Percentiles rank a stretch among this genome's conserved stretches.
phyloP scores from a whole-genome alignment of 805 yeast species.

The Dipodascopsis uninucleata region DNA sequence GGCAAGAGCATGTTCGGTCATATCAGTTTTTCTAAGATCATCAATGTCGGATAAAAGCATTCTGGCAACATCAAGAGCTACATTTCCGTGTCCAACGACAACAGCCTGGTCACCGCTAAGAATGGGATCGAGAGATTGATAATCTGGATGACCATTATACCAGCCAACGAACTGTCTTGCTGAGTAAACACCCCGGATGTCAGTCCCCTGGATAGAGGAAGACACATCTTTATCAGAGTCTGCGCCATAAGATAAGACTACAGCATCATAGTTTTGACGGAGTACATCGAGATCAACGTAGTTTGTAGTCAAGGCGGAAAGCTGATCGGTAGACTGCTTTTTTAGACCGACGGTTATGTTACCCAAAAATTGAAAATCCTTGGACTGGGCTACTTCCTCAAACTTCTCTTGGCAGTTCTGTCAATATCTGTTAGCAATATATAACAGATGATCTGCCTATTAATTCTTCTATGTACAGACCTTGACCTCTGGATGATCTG shows the following conservation, averaged over 20 bases:
- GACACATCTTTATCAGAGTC: constrained; percentile 50
- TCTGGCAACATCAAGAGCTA: constrained; percentile 87
- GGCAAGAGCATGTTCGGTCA: constrained; percentile 56
- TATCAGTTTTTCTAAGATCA: constrained; percentile 69
- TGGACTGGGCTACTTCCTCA: constrained; percentile 44
- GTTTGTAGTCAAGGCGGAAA: constrained; percentile 19
- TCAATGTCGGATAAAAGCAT: constrained; percentile 58
- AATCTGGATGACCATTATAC: constrained; percentile 88
- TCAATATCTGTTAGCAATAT: background rate
- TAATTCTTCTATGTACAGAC: constrained; percentile 44
- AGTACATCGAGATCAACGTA: constrained; percentile 54
- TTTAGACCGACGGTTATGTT: constrained; percentile 59
- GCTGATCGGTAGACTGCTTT: background rate
- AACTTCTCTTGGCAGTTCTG: constrained; percentile 60
- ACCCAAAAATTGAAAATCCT: constrained; percentile 59
- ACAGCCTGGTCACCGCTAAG: constrained; percentile 63
- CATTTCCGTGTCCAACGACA: constrained; percentile 95
- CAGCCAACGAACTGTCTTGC: constrained; percentile 90
- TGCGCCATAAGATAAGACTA: constrained; percentile 79
- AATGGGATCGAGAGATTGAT: constrained; percentile 49
- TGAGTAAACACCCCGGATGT: constrained; percentile 60
- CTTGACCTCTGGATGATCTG: constrained; percentile 97
- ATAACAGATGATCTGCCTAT: constrained; percentile 31
- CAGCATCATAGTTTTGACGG: constrained; percentile 58
- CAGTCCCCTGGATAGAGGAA: constrained; percentile 54